Evolutionary conservation across 2,329 filamentous ascomycete genomes (phyloP).

Genomic region (Verticillium dahliae): DNA sequence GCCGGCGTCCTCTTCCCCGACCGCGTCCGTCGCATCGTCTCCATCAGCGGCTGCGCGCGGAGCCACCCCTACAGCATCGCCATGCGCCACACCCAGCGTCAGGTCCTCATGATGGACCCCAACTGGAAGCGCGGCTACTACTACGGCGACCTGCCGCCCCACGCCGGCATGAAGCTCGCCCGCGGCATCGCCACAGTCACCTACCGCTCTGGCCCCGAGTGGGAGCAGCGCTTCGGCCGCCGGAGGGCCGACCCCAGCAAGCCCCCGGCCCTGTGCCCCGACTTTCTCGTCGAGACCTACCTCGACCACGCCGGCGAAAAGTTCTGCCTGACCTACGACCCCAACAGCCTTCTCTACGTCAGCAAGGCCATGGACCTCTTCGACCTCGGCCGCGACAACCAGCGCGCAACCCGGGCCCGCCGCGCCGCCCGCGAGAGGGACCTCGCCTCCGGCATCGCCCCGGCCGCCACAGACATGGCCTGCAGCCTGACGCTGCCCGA

Average conservation of each 20-base stretch:
- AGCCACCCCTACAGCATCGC: constrained; percentile 98
- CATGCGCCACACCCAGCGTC: constrained; percentile 95
- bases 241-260: constrained; percentile 78
- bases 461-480: constrained; percentile 32
- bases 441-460: constrained; percentile 39
- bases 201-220: constrained; percentile 92
- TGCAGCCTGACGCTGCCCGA: constrained; percentile 82
- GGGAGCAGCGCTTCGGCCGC: constrained; percentile 91
- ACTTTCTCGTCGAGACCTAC: constrained; percentile 97
- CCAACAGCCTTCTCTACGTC: constrained; percentile 91
- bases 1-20: constrained; percentile 78
- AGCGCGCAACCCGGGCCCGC: constrained; percentile 54
- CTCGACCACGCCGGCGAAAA: constrained; percentile 97
- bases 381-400: constrained; percentile 72
- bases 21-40: constrained; percentile 75
- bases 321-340: constrained; percentile 93
- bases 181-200: constrained; percentile 97
- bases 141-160: constrained; percentile 80
- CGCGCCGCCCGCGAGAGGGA: constrained; percentile 54
- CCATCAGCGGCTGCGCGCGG: constrained; percentile 86
- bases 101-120: constrained; percentile 98
- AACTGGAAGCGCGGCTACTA: constrained; percentile 96
- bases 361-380: constrained; percentile 99
- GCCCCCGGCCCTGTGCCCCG: constrained; percentile 88
- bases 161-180: constrained; percentile 95